These are phyloP conservation scores for Lodderomyces metapsilosis DNA, from an alignment of 1,139 yeast species.

Conservation along the genomic window DNA sequence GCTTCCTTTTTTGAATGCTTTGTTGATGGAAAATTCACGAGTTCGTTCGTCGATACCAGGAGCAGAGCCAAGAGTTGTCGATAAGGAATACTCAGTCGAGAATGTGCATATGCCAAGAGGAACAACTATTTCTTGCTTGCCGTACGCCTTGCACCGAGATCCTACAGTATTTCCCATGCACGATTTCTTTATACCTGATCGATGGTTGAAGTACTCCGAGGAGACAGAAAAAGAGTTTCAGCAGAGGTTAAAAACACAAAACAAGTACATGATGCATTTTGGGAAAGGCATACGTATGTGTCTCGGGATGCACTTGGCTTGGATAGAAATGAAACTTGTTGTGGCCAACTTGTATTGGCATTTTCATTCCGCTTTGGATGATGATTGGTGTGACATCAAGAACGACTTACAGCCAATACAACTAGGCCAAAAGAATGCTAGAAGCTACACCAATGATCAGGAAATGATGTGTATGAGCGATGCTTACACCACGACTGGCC, in stretches of 20 bases:
- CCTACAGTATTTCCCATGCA: slow-evolving; percentile 50
- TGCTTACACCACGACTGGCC: slow-evolving; percentile 47
- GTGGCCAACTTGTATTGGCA: slow-evolving; percentile 55
- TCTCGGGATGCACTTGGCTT: slow-evolving; percentile 67
- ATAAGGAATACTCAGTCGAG: slow-evolving; percentile 21
- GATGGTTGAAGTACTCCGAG: slow-evolving; percentile 51
- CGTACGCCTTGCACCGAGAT: slow-evolving; percentile 62
- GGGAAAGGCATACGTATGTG: slow-evolving; percentile 80
- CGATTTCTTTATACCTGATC: slow-evolving; percentile 52
- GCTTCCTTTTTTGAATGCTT: slow-evolving; percentile 56
- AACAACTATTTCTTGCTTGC: slow-evolving; percentile 61
- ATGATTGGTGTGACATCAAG: slow-evolving; percentile 44
- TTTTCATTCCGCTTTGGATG: slow-evolving; percentile 34
- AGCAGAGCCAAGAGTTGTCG: slow-evolving; percentile 61
- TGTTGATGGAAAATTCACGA: slow-evolving; percentile 57
- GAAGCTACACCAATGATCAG: slow-evolving; percentile 32
- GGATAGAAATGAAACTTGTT: slow-evolving; percentile 62
- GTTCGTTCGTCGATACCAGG: slow-evolving; percentile 75
- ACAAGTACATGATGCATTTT: slow-evolving; percentile 61
- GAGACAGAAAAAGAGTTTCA: slow-evolving; percentile 35
- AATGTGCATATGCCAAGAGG: slow-evolving; percentile 42
- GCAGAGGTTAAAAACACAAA: slow-evolving; percentile 44
- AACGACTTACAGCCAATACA: slow-evolving; percentile 18
- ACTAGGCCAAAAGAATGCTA: slow-evolving; percentile 23
- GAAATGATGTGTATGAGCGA: slow-evolving; percentile 54